Base-by-base conservation (phyloP, 176 grass and related monocot genomes). In the Bothriochloa decipiens region DNA sequence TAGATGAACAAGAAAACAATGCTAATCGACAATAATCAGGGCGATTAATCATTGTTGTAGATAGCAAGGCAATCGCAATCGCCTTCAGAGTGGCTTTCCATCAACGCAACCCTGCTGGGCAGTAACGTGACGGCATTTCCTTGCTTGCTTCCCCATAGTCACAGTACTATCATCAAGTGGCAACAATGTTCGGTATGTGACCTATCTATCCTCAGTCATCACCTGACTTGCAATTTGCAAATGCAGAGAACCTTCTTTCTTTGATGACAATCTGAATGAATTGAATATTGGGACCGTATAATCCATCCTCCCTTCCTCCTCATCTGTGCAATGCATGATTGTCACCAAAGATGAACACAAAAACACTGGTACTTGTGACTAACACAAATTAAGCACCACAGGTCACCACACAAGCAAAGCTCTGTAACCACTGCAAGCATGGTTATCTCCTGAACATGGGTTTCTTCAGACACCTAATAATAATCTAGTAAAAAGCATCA, bases 71-170 rank as follows among this genome's bases (percentile, higher is more conserved):
- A 35, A 25, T 79, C 88, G 39, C 68, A 35, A 25, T 79, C 88
- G 35, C 60, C 82, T 60, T 87, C 84, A 18, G 28, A 65, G 29
- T 63, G 74, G 74, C 84, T 22, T 46, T 46, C 8, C 57, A 67
- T 74, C 74, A 64, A 80, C 80, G 67, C 62, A 83, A 90, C 62
- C 55, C 28, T 68, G 60, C 16, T 32, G 50, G 60, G 84, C 80
- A 87, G 55, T 79, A 87, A 17, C 80, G 80, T 84, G 18, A 84
- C 81, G 43, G 69, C 81, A 68, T 69, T 68, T 64, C 29, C 70
- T 84, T 52, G 45, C 72, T 29, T 73, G n/a, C 22, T 23, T 27
- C 70, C 33, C 20, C 55, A 25, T 13, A 67, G n/a, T 39, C 52
- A 55, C 52, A 14, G 41, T 26, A 72, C 41, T 14, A 33, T 57